phyloP scores from a whole-genome alignment of 345 rosid species.

The Eucalyptus melliodora region DNA sequence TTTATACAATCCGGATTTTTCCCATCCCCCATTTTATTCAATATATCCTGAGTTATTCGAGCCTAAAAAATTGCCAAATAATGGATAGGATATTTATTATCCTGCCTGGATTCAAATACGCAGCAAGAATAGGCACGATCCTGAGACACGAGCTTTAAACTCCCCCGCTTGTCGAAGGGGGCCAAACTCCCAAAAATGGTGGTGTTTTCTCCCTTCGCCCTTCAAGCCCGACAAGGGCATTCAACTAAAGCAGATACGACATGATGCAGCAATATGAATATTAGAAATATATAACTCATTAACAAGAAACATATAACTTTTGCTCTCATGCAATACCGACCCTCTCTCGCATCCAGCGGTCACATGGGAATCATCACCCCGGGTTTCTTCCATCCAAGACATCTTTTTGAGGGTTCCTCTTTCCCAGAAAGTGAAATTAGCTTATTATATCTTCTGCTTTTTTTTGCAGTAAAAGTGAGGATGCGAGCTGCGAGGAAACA shows the following conservation, averaged over 20 bases:
- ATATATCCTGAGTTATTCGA: too few species aligned
- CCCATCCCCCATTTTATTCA: neutral
- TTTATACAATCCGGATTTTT: neutral
- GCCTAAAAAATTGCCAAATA: accelerated
- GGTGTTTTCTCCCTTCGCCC: neutral
- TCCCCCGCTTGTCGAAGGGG: neutral
- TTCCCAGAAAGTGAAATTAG: neutral
- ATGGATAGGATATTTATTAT: too few species aligned
- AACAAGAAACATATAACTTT: neutral
- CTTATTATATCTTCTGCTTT: accelerated
- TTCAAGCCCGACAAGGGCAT: neutral
- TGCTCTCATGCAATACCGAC: neutral
- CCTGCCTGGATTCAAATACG: accelerated
- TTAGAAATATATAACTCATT: neutral
- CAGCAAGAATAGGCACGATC: neutral
- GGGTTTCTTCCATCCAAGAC: neutral
- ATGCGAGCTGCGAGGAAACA: neutral
- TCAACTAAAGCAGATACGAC: neutral
- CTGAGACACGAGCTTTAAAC: neutral
- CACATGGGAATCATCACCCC: neutral
- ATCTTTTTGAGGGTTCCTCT: neutral
- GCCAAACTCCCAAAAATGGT: neutral
- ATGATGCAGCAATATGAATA: neutral
- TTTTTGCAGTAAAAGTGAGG: neutral
- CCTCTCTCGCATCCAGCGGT: neutral